Evolutionary conservation across 2,329 filamentous ascomycete genomes (phyloP), one percentile per base, ranked within the genome.

Genomic region (Pestalotiopsis sp.): DNA sequence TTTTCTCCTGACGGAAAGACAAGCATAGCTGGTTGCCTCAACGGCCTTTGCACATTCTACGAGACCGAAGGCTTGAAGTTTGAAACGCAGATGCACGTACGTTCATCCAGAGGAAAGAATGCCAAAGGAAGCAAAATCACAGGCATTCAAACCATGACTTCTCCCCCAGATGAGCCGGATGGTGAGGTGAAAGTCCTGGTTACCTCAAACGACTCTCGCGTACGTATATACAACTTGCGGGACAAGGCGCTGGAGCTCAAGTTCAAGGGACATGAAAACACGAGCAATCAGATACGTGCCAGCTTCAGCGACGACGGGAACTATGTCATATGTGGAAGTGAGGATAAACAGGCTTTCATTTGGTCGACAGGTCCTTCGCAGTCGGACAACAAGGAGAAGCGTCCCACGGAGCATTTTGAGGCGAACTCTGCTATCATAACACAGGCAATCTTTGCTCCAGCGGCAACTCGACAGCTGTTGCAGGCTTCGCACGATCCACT

Each of bases 101-200:
- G 95, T 59, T 98, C 95, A 0, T 94, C 94, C 0, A 88, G 95
- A 69, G 95, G 96, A 2, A 95, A 94, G 77, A 98, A 98, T 76
- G 92, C 95, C 4, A 98, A 97, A 78, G 95, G 95, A 5, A 97
- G 94, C 83, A 99, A 99, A 78, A 97, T 99, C 73, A 98, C 96
- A 0, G 95, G 94, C 6, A 97, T 99, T 66, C 91, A 95, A 75
- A 92, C 94, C 0, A 90, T 91, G 72, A 80, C 83, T 17, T 84
- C 89, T 63, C 89, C 90, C 4, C 84, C 85, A 2, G 73, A 74
- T 25, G 68, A 78, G 7, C 79, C 80, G 13, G 87, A 87, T 45
- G 89, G 89, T 1, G 92, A 95, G 66, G 87, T 93, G 65, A 97
- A 97, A 75, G 84, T 99, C 2, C 84, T 99, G 6, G 90, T 99